Base-by-base conservation (phyloP, 768 basidiomycete species). In the Gymnopilus dilepis region DNA sequence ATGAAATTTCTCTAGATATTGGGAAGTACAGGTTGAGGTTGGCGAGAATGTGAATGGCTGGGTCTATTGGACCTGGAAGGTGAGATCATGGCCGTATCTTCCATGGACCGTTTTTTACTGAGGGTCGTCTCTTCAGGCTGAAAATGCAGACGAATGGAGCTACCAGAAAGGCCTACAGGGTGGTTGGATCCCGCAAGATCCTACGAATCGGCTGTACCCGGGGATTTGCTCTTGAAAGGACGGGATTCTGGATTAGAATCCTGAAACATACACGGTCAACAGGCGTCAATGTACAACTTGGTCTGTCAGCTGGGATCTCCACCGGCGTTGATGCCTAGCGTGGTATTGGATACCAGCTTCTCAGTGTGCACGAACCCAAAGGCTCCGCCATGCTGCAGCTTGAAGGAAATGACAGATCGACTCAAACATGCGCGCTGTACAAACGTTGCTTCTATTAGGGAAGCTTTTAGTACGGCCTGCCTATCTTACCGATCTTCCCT, bases 11-110 rank as follows among this genome's bases (percentile, higher is more conserved):
- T 30, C 13, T 30, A 87, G 86, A 70, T 92, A 90, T 65, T 95
- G 89, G 83, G 92, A 95, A 69, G 87, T 86, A 4, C 93, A 94
- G 73, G 85, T 88, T 13, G 84, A 83, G 59, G 80, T 91, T 54
- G 92, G 89, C 21, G 92, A 94, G 74, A 78, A 78, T 33, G 82
- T 87, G 13, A 81, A 85, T 43, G 89, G 90, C 19, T 91, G 90
- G 90, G 77, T 89, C 4, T 90, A 81, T 65, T 91, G 89, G 89
- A 85, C 90, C 6, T 91, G 90, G 90, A 91, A 91, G 82, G 88
- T 86, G 50, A 24, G 81, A 65, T 15, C 34, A 37, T 11, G 34
- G 15, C 34, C n/a, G n/a, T n/a, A n/a, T n/a, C n/a, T n/a, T n/a
- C n/a, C n/a, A n/a, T n/a, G n/a, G n/a, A n/a, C n/a, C n/a, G n/a